Base-by-base conservation (phyloP, 2,329 filamentous ascomycete species). In the Apiospora arundinis region DNA sequence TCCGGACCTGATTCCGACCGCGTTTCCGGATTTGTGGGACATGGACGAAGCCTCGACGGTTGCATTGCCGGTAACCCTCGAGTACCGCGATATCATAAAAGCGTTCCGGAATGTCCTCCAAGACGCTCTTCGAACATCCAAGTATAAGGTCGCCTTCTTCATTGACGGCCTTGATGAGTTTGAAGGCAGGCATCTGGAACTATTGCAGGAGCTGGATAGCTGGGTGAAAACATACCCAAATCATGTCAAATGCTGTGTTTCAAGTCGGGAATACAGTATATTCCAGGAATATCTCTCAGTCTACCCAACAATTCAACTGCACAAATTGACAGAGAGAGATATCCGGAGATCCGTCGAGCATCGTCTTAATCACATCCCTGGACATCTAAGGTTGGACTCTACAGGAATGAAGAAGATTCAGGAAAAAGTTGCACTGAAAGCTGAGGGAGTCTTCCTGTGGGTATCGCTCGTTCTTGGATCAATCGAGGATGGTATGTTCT, bases 381-480 rank as follows among this genome's bases (percentile, higher is more conserved):
- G 49, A 8, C 49, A 8, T 18, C 49, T 18, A 18, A 18, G 4
- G 4, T 16, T 56, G 14, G 12, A 28, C 14, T 28, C 14, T 56
- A 8, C 5, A 1, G 25, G 14, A 7, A 32, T 56, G 25, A 14
- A 28, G 23, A 8, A 7, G 28, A 32, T 56, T 6, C 49, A 18
- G 32, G 45, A 4, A 8, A 37, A 16, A 2, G 72, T 77, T 11
- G 42, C 70, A 2, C 2, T 56, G 2, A 70, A 70, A 67, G 73
- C 75, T 0, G 71, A 73, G 5, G 75, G 75, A 7, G 75, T 77
- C 2, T 77, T 77, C 65, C 68, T 77, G 32, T 77, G 75, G 75
- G 75, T 76, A 45, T 69, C 73, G 1, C 69, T 75, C 21, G 71
- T 77, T 42, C 69, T 75, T 65, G 65, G 68, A 32, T 56, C 68